These are phyloP conservation scores for Ophiocordyceps camponoti-leonardi DNA, from an alignment of 2,329 filamentous ascomycete species.

Conservation along the genomic window DNA sequence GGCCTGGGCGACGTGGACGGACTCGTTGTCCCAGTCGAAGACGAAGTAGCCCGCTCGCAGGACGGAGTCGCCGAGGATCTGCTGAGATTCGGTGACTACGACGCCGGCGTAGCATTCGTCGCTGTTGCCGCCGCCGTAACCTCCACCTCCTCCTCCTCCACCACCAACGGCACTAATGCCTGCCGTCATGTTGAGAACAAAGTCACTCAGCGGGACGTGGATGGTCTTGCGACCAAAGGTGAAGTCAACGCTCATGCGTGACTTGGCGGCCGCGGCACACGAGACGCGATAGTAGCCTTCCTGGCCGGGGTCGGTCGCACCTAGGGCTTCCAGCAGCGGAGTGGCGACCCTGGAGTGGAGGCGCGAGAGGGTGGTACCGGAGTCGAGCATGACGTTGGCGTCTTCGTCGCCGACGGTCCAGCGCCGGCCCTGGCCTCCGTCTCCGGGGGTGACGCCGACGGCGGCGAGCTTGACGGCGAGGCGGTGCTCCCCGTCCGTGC, in stretches of 20 bases:
- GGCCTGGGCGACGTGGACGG: constrained; percentile 23
- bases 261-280: constrained; percentile 18
- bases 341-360: constrained; percentile 25
- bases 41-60: constrained; percentile 27
- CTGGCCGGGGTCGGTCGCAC: constrained; percentile 17
- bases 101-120: constrained; percentile 25
- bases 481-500: constrained; percentile 16
- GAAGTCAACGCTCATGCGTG: constrained; percentile 27
- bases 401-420: constrained; percentile 13
- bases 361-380: constrained; percentile 30
- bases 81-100: constrained; percentile 19
- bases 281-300: constrained; percentile 26
- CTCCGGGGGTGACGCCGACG: constrained; percentile 13
- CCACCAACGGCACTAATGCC: no score
- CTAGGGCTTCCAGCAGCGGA: constrained; percentile 25
- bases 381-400: constrained; percentile 30
- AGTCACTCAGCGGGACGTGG: constrained; percentile 26
- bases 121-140: constrained; percentile 7
- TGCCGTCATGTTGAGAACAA: constrained; percentile 24
- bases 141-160: no score
- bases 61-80: constrained; percentile 25
- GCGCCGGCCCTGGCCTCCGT: constrained; percentile 4
- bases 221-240: constrained; percentile 24
- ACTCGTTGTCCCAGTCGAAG: constrained; percentile 26
- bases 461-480: constrained; percentile 16